Evolutionary conservation across 2,329 filamentous ascomycete species (phyloP), one percentile per base, ranked within the genome.

Genomic region (Exophiala mesophila): DNA sequence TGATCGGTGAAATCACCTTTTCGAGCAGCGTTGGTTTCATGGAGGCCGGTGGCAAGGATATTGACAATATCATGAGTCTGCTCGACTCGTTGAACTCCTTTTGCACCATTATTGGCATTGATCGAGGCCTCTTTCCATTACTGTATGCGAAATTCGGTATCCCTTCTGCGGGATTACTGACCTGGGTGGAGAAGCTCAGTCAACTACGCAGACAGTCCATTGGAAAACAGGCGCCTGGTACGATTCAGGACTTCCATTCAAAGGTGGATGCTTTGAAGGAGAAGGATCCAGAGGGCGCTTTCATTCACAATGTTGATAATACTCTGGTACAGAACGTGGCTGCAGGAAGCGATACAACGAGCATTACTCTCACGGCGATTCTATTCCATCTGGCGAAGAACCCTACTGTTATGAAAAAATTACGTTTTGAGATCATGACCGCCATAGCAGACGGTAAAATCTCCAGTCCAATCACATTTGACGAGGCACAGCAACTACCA

Each of bases 301-400:
- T 61, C 28, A 59, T 63, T 58, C 58, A 55, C 1, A 23, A 41
- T 5, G 39, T 41, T 17, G 21, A 21, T 6, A 24, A 8, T 16
- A 16, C 18, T 23, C 13, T 3, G 17, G 45, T 37, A 4, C 19
- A 15, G 5, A 57, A 29, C 59, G 59, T 13, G 24, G 43, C 34
- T 85, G 85, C 85, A 0, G 85, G 85, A 3, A 82, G 77, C 2
- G 85, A 90, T 62, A 89, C 85, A 1, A 89, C 85, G 0, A 84
- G 82, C 23, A 88, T 89, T 56, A 78, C 75, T 4, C 71, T 88
- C 0, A 75, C 76, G 6, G 73, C 80, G 6, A 74, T 88, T 0
- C 86, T 89, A 56, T 89, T 88, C 63, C 81, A 79, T 60, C 64
- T 88, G 3, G 70, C 88, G 24, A 80, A 80, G 55, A 76, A 80